phyloP scores from a whole-genome alignment of 2,329 filamentous ascomycete species.

The Penicillium sp. region DNA sequence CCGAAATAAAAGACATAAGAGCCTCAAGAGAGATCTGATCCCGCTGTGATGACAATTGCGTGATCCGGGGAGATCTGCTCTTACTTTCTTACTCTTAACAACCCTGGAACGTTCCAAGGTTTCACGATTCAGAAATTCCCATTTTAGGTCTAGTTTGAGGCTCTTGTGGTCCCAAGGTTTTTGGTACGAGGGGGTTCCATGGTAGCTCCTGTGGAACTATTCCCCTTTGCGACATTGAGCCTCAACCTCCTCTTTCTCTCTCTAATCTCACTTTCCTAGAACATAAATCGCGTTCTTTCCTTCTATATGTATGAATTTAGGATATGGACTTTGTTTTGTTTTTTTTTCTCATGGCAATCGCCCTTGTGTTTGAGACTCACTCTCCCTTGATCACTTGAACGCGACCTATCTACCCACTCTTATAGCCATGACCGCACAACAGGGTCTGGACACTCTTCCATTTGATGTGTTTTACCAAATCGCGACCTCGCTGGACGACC shows the following conservation, averaged over 20 bases:
- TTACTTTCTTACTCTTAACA: not conserved
- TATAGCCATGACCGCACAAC: conserved; percentile 6
- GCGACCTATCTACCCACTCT: not conserved
- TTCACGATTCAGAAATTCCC: not conserved
- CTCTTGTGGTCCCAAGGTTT: not conserved
- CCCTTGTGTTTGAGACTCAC: not conserved
- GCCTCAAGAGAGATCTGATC: not conserved
- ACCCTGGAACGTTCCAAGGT: not conserved
- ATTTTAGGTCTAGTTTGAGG: not conserved
- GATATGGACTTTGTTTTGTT: not conserved
- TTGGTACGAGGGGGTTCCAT: not conserved
- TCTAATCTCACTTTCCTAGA: not conserved
- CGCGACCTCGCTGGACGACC: conserved; percentile 53
- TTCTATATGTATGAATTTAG: not conserved
- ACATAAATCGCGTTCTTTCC: conserved; percentile 1
- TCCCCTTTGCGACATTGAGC: not conserved
- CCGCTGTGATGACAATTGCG: not conserved
- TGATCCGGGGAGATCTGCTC: not conserved
- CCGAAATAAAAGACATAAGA: not conserved
- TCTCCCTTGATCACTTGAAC: not conserved
- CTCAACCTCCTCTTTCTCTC: not conserved
- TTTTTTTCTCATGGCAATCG: not conserved
- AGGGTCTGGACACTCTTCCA: conserved; percentile 51
- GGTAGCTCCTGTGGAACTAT: not conserved
- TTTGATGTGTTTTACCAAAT: conserved; percentile 65